Conservation (phyloP, 2,329 filamentous ascomycete genomes). For the Teratosphaeria zuluensis region DNA sequence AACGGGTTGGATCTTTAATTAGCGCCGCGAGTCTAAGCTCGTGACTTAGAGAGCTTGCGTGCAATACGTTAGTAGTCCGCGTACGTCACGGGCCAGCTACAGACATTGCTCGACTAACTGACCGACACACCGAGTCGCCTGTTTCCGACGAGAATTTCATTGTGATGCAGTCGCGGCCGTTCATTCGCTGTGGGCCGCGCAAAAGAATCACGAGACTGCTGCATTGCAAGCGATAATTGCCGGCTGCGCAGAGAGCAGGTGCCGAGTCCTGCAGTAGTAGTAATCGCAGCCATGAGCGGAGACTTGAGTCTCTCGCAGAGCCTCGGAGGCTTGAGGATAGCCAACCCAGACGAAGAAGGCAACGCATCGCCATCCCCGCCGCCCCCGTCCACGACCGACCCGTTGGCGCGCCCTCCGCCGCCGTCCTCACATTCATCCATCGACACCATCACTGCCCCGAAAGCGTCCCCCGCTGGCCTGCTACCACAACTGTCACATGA, state of each 20-base stretch:
- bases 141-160: background rate
- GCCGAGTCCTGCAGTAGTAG: background rate
- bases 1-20: background rate
- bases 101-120: background rate
- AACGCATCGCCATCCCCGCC: conserved; percentile 10
- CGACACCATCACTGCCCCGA: conserved; percentile 28
- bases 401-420: conserved; percentile 10
- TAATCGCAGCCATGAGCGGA: conserved; percentile 61
- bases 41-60: background rate
- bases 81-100: background rate
- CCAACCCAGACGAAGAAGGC: conserved; percentile 78
- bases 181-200: conserved; percentile 6
- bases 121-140: background rate
- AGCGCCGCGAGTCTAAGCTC: background rate
- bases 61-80: background rate
- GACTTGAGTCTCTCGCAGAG: conserved; percentile 80
- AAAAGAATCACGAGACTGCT: conserved; percentile 4
- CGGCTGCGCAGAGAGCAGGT: background rate
- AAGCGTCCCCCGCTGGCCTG: conserved; percentile 13
- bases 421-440: conserved; percentile 26
- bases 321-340: conserved; percentile 88
- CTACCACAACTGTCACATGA: conserved; percentile 26
- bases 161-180: conserved; percentile 3
- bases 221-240: conserved; percentile 1
- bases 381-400: conserved; percentile 14